Conservation (phyloP, 108 stramenopile genomes). For the Parmales sp. region DNA sequence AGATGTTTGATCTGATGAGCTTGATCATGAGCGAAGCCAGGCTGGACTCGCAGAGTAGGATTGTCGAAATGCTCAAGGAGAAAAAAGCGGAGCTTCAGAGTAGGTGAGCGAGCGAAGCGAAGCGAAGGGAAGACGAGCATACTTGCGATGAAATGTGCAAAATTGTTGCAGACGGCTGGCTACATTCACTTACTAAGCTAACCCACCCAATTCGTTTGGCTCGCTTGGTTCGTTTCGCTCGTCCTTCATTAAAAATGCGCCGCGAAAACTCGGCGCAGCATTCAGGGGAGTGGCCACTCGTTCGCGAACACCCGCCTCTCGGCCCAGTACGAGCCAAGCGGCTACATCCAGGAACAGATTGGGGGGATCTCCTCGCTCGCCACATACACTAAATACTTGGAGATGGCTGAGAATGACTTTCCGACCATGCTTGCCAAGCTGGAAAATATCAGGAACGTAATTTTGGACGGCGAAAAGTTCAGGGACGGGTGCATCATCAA, state of each 20-base stretch:
- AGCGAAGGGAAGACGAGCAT: too few relatives aligned
- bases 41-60: slow-evolving; percentile 68
- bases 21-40: slow-evolving; percentile 76
- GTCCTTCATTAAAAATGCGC: too few relatives aligned
- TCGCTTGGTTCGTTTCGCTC: too few relatives aligned
- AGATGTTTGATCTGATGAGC: slow-evolving; percentile 72
- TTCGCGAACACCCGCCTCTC: slow-evolving; percentile 63
- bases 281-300: slow-evolving; percentile 71
- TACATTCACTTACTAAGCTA: too few relatives aligned
- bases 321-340: slow-evolving; percentile 70
- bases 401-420: slow-evolving; percentile 88
- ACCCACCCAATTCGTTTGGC: too few relatives aligned
- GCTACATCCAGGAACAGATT: slow-evolving; percentile 80
- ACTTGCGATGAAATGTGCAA: too few relatives aligned
- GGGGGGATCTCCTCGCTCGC: slow-evolving; percentile 72
- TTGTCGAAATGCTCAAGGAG: slow-evolving; percentile 87
- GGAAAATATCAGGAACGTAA: slow-evolving; percentile 65
- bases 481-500: slow-evolving; percentile 79
- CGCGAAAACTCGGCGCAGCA: too few relatives aligned
- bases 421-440: slow-evolving; percentile 68
- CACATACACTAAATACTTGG: slow-evolving; percentile 57
- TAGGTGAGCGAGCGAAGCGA: too few relatives aligned
- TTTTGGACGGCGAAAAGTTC: slow-evolving; percentile 54
- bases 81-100: slow-evolving; percentile 59
- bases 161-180: too few relatives aligned